Conservation (phyloP, 805 yeast genomes). For the Hanseniaspora singularis region DNA sequence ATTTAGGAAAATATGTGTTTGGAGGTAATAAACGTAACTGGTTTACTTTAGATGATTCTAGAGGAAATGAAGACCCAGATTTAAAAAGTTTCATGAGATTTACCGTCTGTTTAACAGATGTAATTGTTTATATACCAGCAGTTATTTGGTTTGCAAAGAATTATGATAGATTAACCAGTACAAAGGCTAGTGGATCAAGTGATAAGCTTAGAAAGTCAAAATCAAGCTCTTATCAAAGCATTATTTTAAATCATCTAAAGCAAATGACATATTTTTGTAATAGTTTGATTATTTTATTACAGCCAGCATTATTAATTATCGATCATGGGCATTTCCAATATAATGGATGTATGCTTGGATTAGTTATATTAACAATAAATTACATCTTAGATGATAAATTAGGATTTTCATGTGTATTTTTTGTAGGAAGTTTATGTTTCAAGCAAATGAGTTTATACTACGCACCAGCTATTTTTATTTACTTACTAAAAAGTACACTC, state of each 20-base stretch:
- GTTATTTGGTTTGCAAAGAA: slow-evolving; percentile 58
- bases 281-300: slow-evolving; percentile 44
- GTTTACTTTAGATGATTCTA: slow-evolving; percentile 61
- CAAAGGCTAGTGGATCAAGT: slow-evolving; percentile 21
- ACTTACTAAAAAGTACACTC: slow-evolving; percentile 46
- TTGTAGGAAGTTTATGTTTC: slow-evolving; percentile 66
- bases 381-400: slow-evolving; percentile 53
- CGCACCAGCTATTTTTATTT: slow-evolving; percentile 77
- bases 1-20: slow-evolving; percentile 46
- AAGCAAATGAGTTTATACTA: slow-evolving; percentile 95
- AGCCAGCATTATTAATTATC: slow-evolving; percentile 69
- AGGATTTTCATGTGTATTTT: slow-evolving; percentile 60
- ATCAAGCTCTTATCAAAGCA: slow-evolving; percentile 62
- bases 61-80: slow-evolving; percentile 59
- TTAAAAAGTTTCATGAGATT: slow-evolving; percentile 77
- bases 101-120: slow-evolving; percentile 66
- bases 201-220: slow-evolving; percentile 21
- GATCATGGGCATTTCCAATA: slow-evolving; percentile 98
- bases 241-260: slow-evolving; percentile 49
- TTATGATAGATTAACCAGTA: slow-evolving; percentile 44
- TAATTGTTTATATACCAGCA: slow-evolving; percentile 66
- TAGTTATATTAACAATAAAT: slow-evolving; percentile 55
- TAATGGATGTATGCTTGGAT: slow-evolving; percentile 87
- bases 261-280: slow-evolving; percentile 5
- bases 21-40: slow-evolving; percentile 49